These are phyloP conservation scores for Fusarium cicatricum DNA, from an alignment of 2,329 filamentous ascomycete genomes.

Conservation along the genomic window DNA sequence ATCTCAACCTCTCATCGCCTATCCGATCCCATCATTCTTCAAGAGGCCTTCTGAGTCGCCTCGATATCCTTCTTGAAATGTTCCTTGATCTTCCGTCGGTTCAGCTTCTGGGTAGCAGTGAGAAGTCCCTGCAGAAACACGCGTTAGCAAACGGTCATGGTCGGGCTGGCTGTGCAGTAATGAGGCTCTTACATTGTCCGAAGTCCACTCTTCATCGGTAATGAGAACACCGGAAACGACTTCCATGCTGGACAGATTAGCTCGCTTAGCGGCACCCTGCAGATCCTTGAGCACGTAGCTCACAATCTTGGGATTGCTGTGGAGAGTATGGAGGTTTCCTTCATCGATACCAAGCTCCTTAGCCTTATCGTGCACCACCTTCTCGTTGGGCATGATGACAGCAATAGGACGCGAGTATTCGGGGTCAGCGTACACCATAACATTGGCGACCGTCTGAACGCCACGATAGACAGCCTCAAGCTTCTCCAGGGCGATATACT, in stretches of 20 bases:
- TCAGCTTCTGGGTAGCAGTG: slow-evolving; percentile 69
- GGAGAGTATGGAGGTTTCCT: slow-evolving; percentile 73
- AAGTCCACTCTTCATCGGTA: slow-evolving; percentile 88
- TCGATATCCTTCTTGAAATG: slow-evolving; percentile 61
- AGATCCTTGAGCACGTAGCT: slow-evolving; percentile 72
- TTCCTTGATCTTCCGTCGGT: slow-evolving; percentile 60
- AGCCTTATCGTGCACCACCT: slow-evolving; percentile 67
- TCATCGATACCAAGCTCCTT: slow-evolving; percentile 69
- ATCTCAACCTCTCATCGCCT: slow-evolving; percentile 7
- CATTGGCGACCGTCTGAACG: slow-evolving; percentile 79
- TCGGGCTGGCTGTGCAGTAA: background rate
- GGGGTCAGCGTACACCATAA: slow-evolving; percentile 84
- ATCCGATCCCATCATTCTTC: slow-evolving; percentile 11
- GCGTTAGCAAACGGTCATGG: slow-evolving; percentile 30
- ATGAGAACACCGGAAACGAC: slow-evolving; percentile 79
- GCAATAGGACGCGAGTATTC: slow-evolving; percentile 82
- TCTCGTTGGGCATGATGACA: slow-evolving; percentile 76
- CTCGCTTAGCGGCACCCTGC: slow-evolving; percentile 68
- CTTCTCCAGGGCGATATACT: slow-evolving; percentile 97
- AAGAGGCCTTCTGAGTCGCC: slow-evolving; percentile 48
- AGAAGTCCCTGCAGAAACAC: slow-evolving; percentile 59
- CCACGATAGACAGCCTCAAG: slow-evolving; percentile 91
- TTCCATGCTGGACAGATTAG: slow-evolving; percentile 75
- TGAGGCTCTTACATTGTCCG: slow-evolving; percentile 74
- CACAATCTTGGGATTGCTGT: slow-evolving; percentile 72